Base-by-base conservation (phyloP, 2,329 filamentous ascomycete genomes). In the Trichoderma oligosporum region DNA sequence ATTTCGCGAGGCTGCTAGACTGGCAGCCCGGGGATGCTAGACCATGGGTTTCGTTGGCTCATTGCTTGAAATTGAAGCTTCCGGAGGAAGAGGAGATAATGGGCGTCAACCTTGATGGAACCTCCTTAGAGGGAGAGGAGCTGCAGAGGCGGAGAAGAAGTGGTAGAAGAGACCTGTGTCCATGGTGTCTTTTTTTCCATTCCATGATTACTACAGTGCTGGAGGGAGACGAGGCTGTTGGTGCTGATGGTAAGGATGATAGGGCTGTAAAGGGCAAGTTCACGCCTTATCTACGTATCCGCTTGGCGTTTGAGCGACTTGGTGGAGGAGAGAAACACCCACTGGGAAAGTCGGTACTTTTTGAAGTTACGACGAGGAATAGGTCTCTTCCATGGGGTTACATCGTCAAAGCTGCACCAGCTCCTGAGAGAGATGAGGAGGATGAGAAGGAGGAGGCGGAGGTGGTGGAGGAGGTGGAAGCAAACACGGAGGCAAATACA, bases 131-230 rank as follows among this genome's bases (percentile, higher is more conserved):
- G 9, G 27, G 7, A 16, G 54, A 49, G 24, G 53, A 27, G 31
- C 39, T 27, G 51, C n/a, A 25, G n/a, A 49, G 31, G 14, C 7
- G 46, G 49, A 36, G 27, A 31, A 49, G 24, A 22, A n/a, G 47
- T 31, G 35, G 38, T 3, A 22, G 22, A 31, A 27, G 49, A 4
- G 45, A 54, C 7, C 42, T 22, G 20, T 74, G 71, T 49, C 71
- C 71, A n/a, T 74, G 71, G 61, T 74, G 72, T 60, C 65, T 67
- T 56, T 74, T 74, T 61, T 73, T 74, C 57, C 66, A 70, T 44
- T 67, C 70, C 47, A 61, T 74, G 61, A 66, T 73, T 18, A 69
- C 67, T 14, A 62, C 63, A 7, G 62, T 60, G 16, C 62, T 65
- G 12, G 67, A 71, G 16, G 58, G 44, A 58, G 57, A 67, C 64